phyloP scores from a whole-genome alignment of 768 basidiomycete species.

The Pleurotus tuber-regium region DNA sequence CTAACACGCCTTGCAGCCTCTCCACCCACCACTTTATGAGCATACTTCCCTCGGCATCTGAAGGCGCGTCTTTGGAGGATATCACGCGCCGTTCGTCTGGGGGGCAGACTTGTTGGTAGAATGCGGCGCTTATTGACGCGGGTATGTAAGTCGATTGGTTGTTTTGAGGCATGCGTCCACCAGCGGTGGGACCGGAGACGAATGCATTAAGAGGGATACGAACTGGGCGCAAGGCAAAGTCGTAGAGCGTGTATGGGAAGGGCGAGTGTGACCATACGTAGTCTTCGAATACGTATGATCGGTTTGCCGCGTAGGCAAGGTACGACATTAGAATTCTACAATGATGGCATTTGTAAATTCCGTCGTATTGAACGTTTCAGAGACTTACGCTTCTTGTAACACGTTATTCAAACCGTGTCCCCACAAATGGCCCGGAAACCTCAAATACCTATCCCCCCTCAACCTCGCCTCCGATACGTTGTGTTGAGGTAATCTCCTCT shows the following conservation, averaged over 20 bases:
- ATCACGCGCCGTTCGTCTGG: slow-evolving; percentile 29
- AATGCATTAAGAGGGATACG: slow-evolving; percentile 59
- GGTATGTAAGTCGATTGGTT: slow-evolving; percentile 16
- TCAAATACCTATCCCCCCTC: slow-evolving; percentile 32
- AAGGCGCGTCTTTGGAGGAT: slow-evolving; percentile 33
- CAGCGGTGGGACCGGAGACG: slow-evolving; percentile 53
- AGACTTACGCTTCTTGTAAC: slow-evolving; percentile 60
- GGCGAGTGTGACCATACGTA: slow-evolving; percentile 58
- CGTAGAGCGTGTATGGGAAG: slow-evolving; percentile 53
- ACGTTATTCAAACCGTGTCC: slow-evolving; percentile 63
- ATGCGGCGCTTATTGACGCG: slow-evolving; percentile 45
- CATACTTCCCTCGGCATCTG: slow-evolving; percentile 34
- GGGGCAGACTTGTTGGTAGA: slow-evolving; percentile 48
- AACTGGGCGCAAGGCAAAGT: slow-evolving; percentile 48
- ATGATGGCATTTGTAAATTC: neutral
- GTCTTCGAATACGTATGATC: slow-evolving; percentile 63
- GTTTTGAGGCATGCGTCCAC: slow-evolving; percentile 32
- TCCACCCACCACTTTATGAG: slow-evolving; percentile 52
- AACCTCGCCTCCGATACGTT: slow-evolving; percentile 16
- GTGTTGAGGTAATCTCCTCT: slow-evolving; percentile 38
- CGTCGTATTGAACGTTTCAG: slow-evolving; percentile 8
- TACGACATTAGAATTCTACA: slow-evolving; percentile 48
- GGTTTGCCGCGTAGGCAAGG: slow-evolving; percentile 45
- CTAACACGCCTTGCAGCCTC: slow-evolving; percentile 31
- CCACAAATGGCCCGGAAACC: slow-evolving; percentile 57